phyloP scores from a whole-genome alignment of 495 filamentous ascomycete species.

The Achaetomiella virescens region DNA sequence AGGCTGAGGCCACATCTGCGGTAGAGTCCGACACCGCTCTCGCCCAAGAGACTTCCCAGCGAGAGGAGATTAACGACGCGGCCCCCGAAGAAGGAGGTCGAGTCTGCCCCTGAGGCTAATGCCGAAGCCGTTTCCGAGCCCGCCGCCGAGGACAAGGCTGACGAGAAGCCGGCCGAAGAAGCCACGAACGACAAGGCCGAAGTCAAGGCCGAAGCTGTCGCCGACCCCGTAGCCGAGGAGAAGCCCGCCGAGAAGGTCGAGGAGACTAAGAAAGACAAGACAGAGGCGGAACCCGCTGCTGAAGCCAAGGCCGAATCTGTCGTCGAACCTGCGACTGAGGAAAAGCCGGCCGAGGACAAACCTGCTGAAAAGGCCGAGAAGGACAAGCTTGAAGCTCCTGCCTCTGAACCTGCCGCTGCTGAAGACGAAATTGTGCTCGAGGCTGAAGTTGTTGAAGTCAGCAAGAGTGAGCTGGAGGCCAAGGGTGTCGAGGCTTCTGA shows the following conservation, averaged over 20 bases:
- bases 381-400: constrained; percentile 1
- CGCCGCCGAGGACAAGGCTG: constrained; percentile 1
- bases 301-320: not conserved
- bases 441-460: constrained; percentile 16
- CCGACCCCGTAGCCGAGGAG: not conserved
- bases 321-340: not conserved
- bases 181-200: not conserved
- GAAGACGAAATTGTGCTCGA: constrained; percentile 5
- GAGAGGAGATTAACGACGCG: not conserved
- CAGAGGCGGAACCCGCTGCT: too few relatives aligned
- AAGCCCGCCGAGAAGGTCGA: not conserved
- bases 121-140: not conserved
- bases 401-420: constrained; percentile 7
- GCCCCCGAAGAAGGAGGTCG: constrained; percentile 1
- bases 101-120: not conserved
- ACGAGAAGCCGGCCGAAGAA: not conserved
- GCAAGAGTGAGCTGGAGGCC: constrained; percentile 4
- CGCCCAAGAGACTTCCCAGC: not conserved
- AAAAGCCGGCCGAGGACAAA: constrained; percentile 2
- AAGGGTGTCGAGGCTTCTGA: not conserved
- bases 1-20: not conserved
- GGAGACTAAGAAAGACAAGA: too few relatives aligned
- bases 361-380: constrained; percentile 6
- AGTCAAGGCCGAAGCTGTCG: not conserved
- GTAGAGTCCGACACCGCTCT: not conserved